Conservation (phyloP, 768 basidiomycete species). For the Trametes sanguinea region DNA sequence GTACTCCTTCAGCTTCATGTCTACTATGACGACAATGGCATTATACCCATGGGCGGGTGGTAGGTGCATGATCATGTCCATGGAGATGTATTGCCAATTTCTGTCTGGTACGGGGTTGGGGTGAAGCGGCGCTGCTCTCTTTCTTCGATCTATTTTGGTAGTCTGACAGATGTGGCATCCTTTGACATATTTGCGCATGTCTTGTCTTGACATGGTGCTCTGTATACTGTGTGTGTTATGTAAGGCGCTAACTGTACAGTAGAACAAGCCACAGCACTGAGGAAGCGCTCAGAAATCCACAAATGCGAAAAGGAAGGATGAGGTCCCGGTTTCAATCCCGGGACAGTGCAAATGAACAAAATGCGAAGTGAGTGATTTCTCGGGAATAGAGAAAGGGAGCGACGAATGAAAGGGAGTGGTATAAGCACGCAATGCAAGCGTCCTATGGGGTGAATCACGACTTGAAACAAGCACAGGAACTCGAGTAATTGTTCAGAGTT, state of each 20-base stretch:
- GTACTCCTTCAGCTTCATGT: slow-evolving; percentile 29
- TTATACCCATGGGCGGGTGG: slow-evolving; percentile 20
- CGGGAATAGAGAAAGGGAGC: too few relatives aligned
- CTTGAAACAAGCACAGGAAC: too few relatives aligned
- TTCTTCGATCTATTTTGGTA: slow-evolving; percentile 26
- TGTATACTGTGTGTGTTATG: slow-evolving; percentile 3
- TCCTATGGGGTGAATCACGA: too few relatives aligned
- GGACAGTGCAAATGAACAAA: too few relatives aligned
- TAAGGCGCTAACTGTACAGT: slow-evolving; percentile 1
- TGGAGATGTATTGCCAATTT: slow-evolving; percentile 12
- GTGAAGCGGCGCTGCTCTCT: slow-evolving; percentile 12
- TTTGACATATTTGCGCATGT: slow-evolving; percentile 31
- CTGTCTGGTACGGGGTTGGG: slow-evolving; percentile 21
- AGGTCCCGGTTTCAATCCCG: too few relatives aligned
- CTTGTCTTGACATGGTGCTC: slow-evolving; percentile 15
- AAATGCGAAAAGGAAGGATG: background rate
- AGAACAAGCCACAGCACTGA: slow-evolving; percentile 1
- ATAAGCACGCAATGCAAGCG: too few relatives aligned
- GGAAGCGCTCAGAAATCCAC: background rate
- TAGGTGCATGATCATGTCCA: slow-evolving; percentile 27
- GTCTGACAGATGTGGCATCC: slow-evolving; percentile 32
- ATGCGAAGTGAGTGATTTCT: too few relatives aligned
- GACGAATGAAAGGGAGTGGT: too few relatives aligned
- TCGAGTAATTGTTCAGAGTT: too few relatives aligned
- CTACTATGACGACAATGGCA: slow-evolving; percentile 23